phyloP scores from a whole-genome alignment of 192 early-diverging fungal genomes.

The Glomus cerebriforme region DNA sequence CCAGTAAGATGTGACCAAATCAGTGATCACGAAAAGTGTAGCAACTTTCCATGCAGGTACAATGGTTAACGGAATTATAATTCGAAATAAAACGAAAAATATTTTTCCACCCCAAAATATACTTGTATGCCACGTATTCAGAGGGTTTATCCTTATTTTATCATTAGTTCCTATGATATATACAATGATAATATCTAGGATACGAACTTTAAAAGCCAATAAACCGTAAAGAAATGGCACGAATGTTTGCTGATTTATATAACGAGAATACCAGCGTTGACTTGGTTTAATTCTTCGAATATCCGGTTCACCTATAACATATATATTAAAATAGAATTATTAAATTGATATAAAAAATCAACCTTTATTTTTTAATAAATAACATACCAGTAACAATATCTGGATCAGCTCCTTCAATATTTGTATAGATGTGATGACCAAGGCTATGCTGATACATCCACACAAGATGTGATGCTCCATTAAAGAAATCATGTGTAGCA shows the following conservation, averaged over 20 bases:
- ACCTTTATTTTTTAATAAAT: neutral
- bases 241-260: slow-evolving; percentile 52
- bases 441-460: slow-evolving; percentile 63
- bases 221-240: slow-evolving; percentile 56
- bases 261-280: slow-evolving; percentile 54
- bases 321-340: neutral
- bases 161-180: slow-evolving; percentile 54
- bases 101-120: slow-evolving; percentile 61
- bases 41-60: slow-evolving; percentile 40
- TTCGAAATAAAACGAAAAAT: slow-evolving; percentile 54
- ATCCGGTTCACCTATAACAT: slow-evolving; percentile 41
- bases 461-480: slow-evolving; percentile 54
- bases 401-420: slow-evolving; percentile 56
- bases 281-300: slow-evolving; percentile 54
- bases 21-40: slow-evolving; percentile 48
- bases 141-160: slow-evolving; percentile 52
- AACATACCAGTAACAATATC: slow-evolving; percentile 46
- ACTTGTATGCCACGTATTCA: slow-evolving; percentile 46
- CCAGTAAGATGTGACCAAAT: slow-evolving; percentile 53
- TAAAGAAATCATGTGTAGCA: slow-evolving; percentile 60
- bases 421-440: slow-evolving; percentile 63
- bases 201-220: slow-evolving; percentile 52
- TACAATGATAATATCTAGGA: slow-evolving; percentile 53
- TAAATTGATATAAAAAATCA: too few relatives aligned
- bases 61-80: slow-evolving; percentile 46